Percentiles rank a stretch among this genome's conserved stretches.
Evolutionary conservation across 345 rosid genomes (phyloP).

Genomic region (Limnanthes douglasii): DNA sequence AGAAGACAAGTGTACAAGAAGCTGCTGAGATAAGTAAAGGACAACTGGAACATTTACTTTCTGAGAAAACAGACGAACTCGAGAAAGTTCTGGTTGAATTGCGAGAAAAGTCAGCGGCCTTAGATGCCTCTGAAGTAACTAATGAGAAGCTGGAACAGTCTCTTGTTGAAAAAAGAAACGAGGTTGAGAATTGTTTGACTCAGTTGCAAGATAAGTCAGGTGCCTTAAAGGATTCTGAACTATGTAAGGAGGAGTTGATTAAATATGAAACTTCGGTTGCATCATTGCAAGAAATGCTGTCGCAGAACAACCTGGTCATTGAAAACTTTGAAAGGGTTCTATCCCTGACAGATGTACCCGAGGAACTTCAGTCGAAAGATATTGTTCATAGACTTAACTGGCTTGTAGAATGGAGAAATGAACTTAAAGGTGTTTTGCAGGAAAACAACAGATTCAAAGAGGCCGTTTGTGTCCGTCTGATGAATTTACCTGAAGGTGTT

Average conservation of each 20-base stretch:
- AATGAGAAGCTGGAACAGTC: neutral
- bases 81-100: neutral
- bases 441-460: constrained; percentile 51
- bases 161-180: neutral
- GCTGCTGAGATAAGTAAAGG: constrained; percentile 14
- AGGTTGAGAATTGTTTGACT: neutral
- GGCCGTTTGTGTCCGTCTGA: constrained; percentile 18
- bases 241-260: constrained; percentile 26
- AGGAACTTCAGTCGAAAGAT: constrained; percentile 41
- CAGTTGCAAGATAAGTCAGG: neutral
- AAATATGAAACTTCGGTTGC: constrained; percentile 35
- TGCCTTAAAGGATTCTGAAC: neutral
- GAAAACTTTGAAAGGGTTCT: constrained; percentile 42
- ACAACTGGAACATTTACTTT: neutral
- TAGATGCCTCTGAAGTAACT: neutral
- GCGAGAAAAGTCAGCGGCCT: neutral
- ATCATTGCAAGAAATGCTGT: constrained; percentile 48
- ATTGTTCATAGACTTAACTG: constrained; percentile 40
- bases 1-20: constrained; percentile 13
- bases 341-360: constrained; percentile 27
- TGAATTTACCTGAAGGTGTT: constrained; percentile 49
- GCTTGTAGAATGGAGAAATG: constrained; percentile 54
- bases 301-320: constrained; percentile 27
- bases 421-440: constrained; percentile 23
- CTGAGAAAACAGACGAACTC: neutral